Conservation (phyloP, 169 alveolate species). For the Plasmodium malariae region DNA sequence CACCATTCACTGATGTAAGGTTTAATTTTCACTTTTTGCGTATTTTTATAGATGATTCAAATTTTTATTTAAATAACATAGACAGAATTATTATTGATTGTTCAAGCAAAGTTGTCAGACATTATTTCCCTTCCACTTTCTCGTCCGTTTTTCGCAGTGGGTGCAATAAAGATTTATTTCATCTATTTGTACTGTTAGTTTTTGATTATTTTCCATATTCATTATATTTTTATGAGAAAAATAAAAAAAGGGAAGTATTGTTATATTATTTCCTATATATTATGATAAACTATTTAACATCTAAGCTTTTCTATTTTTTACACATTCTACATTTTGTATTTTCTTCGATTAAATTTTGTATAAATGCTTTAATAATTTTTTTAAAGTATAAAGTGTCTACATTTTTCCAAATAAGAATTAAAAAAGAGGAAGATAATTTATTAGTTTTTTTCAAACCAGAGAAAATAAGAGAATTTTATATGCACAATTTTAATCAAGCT, state of each 20-base stretch:
- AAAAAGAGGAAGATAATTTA: background rate
- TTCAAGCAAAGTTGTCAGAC: too few species aligned
- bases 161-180: too few species aligned
- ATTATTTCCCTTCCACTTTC: background rate
- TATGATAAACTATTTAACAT: background rate
- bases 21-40: too few species aligned
- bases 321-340: constrained; percentile 13
- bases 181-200: too few species aligned
- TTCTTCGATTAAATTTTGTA: background rate
- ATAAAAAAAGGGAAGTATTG: too few species aligned
- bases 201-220: too few species aligned
- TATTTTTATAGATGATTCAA: too few species aligned
- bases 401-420: background rate
- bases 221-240: too few species aligned
- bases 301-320: background rate
- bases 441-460: background rate
- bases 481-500: background rate
- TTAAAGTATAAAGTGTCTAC: background rate
- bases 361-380: constrained; percentile 18
- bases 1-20: too few species aligned
- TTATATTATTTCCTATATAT: background rate
- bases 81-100: too few species aligned
- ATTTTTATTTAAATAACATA: too few species aligned
- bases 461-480: background rate
- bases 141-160: too few species aligned